These are phyloP conservation scores for Colletotrichum sp. DNA, from an alignment of 2,329 filamentous ascomycete genomes.

Conservation along the genomic window DNA sequence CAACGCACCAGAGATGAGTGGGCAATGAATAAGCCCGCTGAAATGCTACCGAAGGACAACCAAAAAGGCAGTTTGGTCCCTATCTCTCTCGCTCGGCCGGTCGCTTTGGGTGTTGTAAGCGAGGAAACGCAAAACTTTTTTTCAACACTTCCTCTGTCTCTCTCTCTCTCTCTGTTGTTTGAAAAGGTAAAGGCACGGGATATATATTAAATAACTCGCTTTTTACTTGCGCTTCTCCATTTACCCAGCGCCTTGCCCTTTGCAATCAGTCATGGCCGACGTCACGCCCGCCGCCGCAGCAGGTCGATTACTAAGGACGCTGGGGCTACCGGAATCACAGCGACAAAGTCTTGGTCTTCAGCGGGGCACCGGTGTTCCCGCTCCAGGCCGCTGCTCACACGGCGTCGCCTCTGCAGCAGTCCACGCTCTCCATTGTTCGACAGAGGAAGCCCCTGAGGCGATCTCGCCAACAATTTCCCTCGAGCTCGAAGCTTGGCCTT, in stretches of 20 bases:
- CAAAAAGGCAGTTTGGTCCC: neutral
- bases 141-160: neutral
- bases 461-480: neutral
- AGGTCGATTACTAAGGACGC: conserved; percentile 40
- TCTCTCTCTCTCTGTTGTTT: neutral
- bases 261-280: conserved; percentile 14
- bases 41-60: neutral
- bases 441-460: neutral
- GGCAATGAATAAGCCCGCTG: neutral
- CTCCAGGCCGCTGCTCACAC: neutral
- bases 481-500: conserved; percentile 13
- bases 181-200: neutral
- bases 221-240: neutral
- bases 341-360: neutral
- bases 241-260: neutral
- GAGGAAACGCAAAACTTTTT: neutral
- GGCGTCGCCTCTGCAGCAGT: conserved; percentile 5
- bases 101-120: neutral
- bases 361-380: conserved; percentile 9
- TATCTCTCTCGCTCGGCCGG: neutral
- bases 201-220: neutral
- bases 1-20: neutral
- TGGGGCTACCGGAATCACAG: conserved; percentile 15
- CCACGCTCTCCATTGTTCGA: neutral
- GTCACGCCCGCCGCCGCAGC: conserved; percentile 14